Percentiles rank a stretch among this genome's conserved stretches.
Conservation (phyloP, 208 protist genomes). For the Trypanosoma lewisi region DNA sequence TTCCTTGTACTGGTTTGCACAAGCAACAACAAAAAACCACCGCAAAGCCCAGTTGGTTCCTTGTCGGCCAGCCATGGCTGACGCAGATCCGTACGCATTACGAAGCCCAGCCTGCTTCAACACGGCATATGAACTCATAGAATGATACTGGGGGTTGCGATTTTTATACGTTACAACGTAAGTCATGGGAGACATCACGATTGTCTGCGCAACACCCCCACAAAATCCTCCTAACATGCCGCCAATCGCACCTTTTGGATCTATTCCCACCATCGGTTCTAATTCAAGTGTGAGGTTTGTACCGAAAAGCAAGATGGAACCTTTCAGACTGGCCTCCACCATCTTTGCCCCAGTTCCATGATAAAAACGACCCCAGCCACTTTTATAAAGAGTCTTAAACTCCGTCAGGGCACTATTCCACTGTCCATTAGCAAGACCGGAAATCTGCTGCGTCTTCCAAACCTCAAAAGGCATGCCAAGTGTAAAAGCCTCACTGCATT, state of each 20-base stretch:
- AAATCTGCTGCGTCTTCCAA: conserved; percentile 33
- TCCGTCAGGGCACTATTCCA: conserved; percentile 16
- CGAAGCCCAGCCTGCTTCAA: conserved; percentile 18
- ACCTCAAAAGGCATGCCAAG: conserved; percentile 52
- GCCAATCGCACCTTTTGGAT: conserved; percentile 22
- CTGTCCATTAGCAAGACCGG: conserved; percentile 12
- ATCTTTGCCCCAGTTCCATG: conserved; percentile 35
- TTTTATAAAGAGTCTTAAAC: conserved; percentile 13
- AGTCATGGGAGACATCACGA: conserved; percentile 34
- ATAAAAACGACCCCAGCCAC: conserved; percentile 31
- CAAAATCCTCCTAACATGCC: conserved; percentile 35
- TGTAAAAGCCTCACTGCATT: conserved; percentile 29
- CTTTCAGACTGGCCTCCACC: conserved; percentile 36
- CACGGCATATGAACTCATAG: conserved; percentile 14
- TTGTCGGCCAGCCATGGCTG: conserved; percentile 30
- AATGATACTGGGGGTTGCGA: conserved; percentile 18
- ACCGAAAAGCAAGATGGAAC: conserved; percentile 40
- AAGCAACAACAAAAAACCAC: conserved; percentile 35
- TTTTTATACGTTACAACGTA: conserved; percentile 39
- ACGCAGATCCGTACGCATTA: conserved; percentile 19
- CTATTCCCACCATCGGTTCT: conserved; percentile 18
- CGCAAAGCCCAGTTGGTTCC: conserved; percentile 47
- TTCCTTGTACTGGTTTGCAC: conserved; percentile 23
- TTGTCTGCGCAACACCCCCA: conserved; percentile 30
- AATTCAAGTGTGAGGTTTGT: conserved; percentile 33